Percentiles rank a stretch among this genome's conserved stretches.
These are phyloP conservation scores for Zymoseptoria passerinii DNA, from an alignment of 2,329 filamentous ascomycete genomes.

Conservation along the genomic window DNA sequence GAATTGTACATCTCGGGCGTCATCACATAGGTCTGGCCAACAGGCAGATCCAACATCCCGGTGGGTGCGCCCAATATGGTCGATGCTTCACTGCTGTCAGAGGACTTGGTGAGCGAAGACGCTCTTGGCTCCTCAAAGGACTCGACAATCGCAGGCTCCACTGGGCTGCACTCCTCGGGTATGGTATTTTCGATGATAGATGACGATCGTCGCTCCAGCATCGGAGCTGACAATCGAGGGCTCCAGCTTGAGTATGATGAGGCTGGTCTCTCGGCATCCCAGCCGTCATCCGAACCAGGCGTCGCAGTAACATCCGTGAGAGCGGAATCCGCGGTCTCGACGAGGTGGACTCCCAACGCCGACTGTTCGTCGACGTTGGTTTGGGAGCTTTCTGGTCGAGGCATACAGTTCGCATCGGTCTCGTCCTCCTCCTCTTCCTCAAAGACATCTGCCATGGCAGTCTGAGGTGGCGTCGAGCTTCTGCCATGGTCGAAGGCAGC, in stretches of 20 bases:
- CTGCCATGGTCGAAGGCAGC: slow-evolving; percentile 56
- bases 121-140: slow-evolving; percentile 42
- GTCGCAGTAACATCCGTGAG: not conserved
- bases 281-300: slow-evolving; percentile 1
- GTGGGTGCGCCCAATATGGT: slow-evolving; percentile 30
- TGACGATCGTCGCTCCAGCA: slow-evolving; percentile 22
- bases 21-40: slow-evolving; percentile 44
- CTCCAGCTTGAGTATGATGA: slow-evolving; percentile 13
- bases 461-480: slow-evolving; percentile 33
- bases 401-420: slow-evolving; percentile 10
- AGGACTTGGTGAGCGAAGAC: slow-evolving; percentile 43
- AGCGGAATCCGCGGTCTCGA: slow-evolving; percentile 17
- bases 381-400: slow-evolving; percentile 6
- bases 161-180: slow-evolving; percentile 29
- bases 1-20: slow-evolving; percentile 57
- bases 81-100: slow-evolving; percentile 39
- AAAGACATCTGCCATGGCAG: slow-evolving; percentile 78
- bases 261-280: slow-evolving; percentile 17
- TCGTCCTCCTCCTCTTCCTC: slow-evolving; percentile 65
- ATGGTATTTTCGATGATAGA: slow-evolving; percentile 30
- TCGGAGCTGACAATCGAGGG: slow-evolving; percentile 18
- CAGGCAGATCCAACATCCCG: slow-evolving; percentile 30
- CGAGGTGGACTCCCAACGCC: slow-evolving; percentile 24
- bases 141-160: slow-evolving; percentile 38
- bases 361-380: slow-evolving; percentile 13